These are phyloP conservation scores for Lipomyces japonicus DNA, from an alignment of 805 yeast genomes.

Conservation along the genomic window DNA sequence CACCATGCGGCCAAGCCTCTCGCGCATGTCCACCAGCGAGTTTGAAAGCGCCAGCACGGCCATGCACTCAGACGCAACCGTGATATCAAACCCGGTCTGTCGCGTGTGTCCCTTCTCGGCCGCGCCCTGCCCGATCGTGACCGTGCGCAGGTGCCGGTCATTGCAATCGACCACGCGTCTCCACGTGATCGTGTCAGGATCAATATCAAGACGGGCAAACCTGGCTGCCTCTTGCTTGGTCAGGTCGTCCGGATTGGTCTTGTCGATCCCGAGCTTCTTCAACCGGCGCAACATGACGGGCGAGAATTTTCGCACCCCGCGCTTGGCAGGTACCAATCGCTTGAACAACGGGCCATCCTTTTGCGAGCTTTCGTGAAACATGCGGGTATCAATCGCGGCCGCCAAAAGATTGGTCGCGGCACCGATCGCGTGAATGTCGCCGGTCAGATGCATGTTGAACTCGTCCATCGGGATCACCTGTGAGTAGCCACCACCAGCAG, in stretches of 20 bases:
- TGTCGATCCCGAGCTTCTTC: conserved; percentile 71
- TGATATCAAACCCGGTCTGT: conserved; percentile 88
- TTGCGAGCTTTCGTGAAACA: conserved; percentile 90
- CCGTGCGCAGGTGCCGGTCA: conserved; percentile 83
- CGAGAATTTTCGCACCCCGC: conserved; percentile 75
- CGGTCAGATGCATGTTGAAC: conserved; percentile 94
- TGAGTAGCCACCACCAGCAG: conserved; percentile 98
- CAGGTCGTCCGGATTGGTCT: conserved; percentile 76
- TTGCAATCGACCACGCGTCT: conserved; percentile 92
- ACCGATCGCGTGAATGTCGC: conserved; percentile 94
- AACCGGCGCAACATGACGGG: conserved; percentile 74
- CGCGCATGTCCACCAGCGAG: conserved; percentile 76
- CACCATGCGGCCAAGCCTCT: conserved; percentile 82
- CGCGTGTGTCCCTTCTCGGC: conserved; percentile 88
- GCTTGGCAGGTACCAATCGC: conserved; percentile 80
- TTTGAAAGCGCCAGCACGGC: conserved; percentile 85
- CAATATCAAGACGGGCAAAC: conserved; percentile 82
- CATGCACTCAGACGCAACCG: conserved; percentile 96
- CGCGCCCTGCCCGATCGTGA: conserved; percentile 87
- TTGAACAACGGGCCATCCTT: conserved; percentile 75
- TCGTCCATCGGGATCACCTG: conserved; percentile 99
- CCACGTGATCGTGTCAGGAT: conserved; percentile 86
- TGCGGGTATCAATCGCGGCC: conserved; percentile 95
- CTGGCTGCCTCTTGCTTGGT: conserved; percentile 67
- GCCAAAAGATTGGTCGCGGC: conserved; percentile 91